Base-by-base conservation (phyloP, 768 basidiomycete species). In the Sporobolomyces pararoseus region DNA sequence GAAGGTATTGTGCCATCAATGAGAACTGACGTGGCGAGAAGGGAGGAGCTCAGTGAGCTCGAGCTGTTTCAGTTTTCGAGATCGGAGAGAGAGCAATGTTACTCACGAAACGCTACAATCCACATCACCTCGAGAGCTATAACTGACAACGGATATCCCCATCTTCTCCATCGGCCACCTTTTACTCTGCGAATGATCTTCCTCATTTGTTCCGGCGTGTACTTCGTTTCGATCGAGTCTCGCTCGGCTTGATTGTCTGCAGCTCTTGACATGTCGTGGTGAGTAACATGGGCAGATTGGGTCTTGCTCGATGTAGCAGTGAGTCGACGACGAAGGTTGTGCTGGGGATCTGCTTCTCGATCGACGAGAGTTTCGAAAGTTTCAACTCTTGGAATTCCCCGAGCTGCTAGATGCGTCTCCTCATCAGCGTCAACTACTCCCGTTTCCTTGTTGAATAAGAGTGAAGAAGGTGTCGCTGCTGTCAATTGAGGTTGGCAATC, bases 51-150 rank as follows among this genome's bases (percentile, higher is more conserved):
- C 7, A 4, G 37, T 39, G 16, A 9, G 27, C 21, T 25, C 14
- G 10, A n/a, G n/a, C n/a, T n/a, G n/a, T 42, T 42, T 42, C 39
- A 42, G 39, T 47, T 46, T 9, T 3, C 19, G 16, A 5, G 10
- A 12, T 4, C 25, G 0, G 27, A 3, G 23, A 34, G 4, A 1
- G 63, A n/a, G 51, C 31, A 35, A 51, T 37, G 7, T 19, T 4
- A 55, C 66, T 34, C 17, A 64, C 68, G 63, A 14, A 60, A 65
- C 6, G 57, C 29, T 23, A 46, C 3, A 3, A 70, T 31, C 68
- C 68, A 70, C 12, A 54, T 5, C 1, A 53, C 6, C 49, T 31
- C 31, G 1, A 70, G 57, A 12, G 23, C 5, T 2, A 29, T n/a
- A 23, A 53, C 59, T 16, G 68, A 23, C 0, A 9, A 6, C 0